Base-by-base conservation (phyloP, 1,139 yeast species). In the Pneumocystis sp. region DNA sequence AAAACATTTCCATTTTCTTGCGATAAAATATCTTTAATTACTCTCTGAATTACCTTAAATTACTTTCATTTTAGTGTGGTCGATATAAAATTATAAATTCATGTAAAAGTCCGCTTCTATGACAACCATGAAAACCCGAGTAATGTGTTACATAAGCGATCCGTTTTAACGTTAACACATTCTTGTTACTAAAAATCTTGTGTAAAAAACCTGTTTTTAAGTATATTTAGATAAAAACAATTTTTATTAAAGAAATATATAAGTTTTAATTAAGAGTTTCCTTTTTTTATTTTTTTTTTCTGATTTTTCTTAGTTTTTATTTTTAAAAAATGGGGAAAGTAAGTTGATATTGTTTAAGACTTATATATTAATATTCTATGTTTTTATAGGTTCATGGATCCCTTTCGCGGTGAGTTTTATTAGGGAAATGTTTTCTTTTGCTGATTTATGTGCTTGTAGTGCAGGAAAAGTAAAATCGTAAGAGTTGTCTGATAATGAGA, bases 391-490 rank as follows among this genome's bases (percentile, higher is more conserved):
- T 50, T 50, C 57, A 50, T 25, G 57, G 57, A 25, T 50, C 57
- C 1, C 57, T 50, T 50, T 29, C 57, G 25, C 57, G 57, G 57
- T 50, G 8, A 50, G 31, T 8, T 50, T 45, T 44, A n/a, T 7
- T 44, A 31, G 34, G 34, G 34, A 44, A 21, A 19, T 17, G 15
- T 19, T 2, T 44, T 44, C 17, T 44, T 21, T 19, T 19, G 29
- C 56, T 19, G 25, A 44, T 19, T 44, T 44, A 19, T 44, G 8
- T 25, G 12, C 1, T 50, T 45, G 12, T 50, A 50, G 57, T 25
- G 57, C 57, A 50, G 57, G 57, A 50, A 50, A 50, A 50, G 57
- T 50, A 50, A 50, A 50, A 50, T 50, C 57, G 57, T 50, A 19
- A 50, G 34, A 12, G 8, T 3, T 3, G 8, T 50, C 21, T 21